A percentile compares a stretch with the other conserved stretches of the same genome.
Conservation (phyloP, 345 rosid genomes). For the Ailanthus altissimus region DNA sequence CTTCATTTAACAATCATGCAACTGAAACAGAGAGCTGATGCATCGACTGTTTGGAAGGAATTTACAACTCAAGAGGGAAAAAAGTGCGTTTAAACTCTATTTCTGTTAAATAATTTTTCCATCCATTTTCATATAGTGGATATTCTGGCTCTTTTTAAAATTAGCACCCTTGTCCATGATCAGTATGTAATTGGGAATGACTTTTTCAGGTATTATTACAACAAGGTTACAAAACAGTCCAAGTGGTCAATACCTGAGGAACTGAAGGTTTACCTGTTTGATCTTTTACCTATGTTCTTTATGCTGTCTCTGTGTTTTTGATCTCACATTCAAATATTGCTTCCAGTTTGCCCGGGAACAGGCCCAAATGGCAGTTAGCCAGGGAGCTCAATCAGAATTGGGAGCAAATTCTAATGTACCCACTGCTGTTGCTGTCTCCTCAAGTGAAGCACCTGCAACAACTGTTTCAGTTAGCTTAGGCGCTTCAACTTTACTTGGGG, state of each 20-base stretch:
- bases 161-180: conserved; percentile 1
- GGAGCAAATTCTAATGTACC: conserved; percentile 48
- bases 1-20: conserved; percentile 24
- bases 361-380: conserved; percentile 56
- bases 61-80: conserved; percentile 87
- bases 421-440: conserved; percentile 43
- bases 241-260: conserved; percentile 98
- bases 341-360: conserved; percentile 95
- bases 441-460: conserved; percentile 39
- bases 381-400: conserved; percentile 42
- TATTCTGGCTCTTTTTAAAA: not conserved
- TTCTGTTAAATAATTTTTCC: not conserved
- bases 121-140: not conserved
- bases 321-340: conserved; percentile 28
- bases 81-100: conserved; percentile 47
- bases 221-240: conserved; percentile 90
- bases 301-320: conserved; percentile 17
- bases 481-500: conserved; percentile 36
- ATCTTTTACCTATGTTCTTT: conserved; percentile 22
- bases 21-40: conserved; percentile 82
- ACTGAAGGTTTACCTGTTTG: conserved; percentile 61
- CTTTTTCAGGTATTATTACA: conserved; percentile 79
- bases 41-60: conserved; percentile 99
- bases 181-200: conserved; percentile 5
- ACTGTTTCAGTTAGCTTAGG: conserved; percentile 48